Conservation (phyloP, 2,329 filamentous ascomycete species). For the Botryotinia calthae region DNA sequence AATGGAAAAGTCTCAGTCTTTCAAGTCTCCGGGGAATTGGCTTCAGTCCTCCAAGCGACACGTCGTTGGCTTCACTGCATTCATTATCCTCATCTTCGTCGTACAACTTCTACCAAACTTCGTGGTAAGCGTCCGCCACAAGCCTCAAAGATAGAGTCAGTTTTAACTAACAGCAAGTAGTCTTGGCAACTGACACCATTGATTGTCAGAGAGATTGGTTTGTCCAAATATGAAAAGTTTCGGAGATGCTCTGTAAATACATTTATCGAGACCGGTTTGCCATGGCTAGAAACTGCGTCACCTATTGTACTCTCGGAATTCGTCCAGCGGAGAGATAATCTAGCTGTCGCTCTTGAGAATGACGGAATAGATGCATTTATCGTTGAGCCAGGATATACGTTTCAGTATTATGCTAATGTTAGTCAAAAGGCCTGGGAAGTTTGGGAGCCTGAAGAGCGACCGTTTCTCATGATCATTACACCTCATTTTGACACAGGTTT, state of each 20-base stretch:
- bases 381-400: conserved; percentile 62
- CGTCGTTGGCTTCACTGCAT: background rate
- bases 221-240: background rate
- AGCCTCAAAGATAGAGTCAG: background rate
- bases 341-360: conserved; percentile 53
- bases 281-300: background rate
- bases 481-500: conserved; percentile 42
- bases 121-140: background rate
- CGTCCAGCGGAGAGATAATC: conserved; percentile 52
- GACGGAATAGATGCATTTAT: conserved; percentile 57
- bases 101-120: background rate
- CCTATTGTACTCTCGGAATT: background rate
- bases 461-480: conserved; percentile 60
- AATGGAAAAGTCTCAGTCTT: background rate
- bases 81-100: background rate
- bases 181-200: background rate
- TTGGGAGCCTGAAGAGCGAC: conserved; percentile 63
- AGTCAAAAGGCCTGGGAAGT: conserved; percentile 61
- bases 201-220: background rate
- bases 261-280: conserved; percentile 6
- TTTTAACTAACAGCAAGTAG: background rate
- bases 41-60: background rate
- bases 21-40: background rate
- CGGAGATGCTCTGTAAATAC: background rate
- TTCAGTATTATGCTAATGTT: conserved; percentile 61